A percentile compares a stretch with the other conserved stretches of the same genome.
phyloP scores from a whole-genome alignment of 23 red algal species.

The Gracilaria domingensis region DNA sequence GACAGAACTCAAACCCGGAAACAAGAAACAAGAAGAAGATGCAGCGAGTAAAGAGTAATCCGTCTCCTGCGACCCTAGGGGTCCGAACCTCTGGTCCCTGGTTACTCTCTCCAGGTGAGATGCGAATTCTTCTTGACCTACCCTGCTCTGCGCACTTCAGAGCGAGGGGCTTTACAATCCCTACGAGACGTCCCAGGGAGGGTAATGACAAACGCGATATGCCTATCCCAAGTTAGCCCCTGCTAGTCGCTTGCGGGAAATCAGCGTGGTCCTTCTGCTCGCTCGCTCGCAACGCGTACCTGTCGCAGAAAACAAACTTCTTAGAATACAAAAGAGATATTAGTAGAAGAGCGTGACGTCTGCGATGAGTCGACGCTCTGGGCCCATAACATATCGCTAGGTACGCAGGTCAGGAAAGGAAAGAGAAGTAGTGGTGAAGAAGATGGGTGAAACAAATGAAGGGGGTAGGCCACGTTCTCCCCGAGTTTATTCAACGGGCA shows the following conservation, averaged over 20 bases:
- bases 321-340: no score
- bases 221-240: background rate
- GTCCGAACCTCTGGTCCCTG: background rate
- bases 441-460: background rate
- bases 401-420: background rate
- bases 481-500: background rate
- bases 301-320: no score
- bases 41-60: background rate
- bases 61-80: background rate
- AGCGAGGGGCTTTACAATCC: background rate
- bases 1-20: conserved; percentile 16
- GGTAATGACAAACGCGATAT: background rate
- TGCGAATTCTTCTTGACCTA: background rate
- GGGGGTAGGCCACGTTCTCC: background rate
- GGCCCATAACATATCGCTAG: background rate
- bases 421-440: background rate
- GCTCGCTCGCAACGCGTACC: no score
- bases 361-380: no score
- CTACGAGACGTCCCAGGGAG: conserved; percentile 20
- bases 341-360: no score
- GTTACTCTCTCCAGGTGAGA: conserved; percentile 13
- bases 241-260: conserved; percentile 15
- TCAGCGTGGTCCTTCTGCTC: background rate
- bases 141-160: background rate
- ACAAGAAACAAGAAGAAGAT: background rate